Evolutionary conservation across 257 asterid species (phyloP).

Genomic region (Gentiana dahurica): DNA sequence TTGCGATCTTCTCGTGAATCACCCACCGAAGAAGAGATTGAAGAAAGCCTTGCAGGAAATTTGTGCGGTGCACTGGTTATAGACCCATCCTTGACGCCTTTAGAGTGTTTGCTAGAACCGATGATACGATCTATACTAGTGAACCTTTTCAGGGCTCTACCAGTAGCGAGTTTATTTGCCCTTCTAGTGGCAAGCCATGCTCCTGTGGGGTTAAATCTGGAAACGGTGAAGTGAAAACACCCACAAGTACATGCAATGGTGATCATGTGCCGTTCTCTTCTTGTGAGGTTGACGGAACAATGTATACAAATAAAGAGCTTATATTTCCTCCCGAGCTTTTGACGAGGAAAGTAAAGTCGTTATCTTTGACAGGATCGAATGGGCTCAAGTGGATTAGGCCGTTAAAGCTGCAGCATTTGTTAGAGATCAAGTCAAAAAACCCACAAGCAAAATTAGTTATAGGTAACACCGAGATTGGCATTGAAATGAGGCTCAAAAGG

Average conservation of each 20-base stretch:
- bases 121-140: conserved; percentile 56
- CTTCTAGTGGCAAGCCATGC: conserved; percentile 94
- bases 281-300: conserved; percentile 60
- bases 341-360: conserved; percentile 38
- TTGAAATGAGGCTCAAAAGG: conserved; percentile 77
- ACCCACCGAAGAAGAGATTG: conserved; percentile 73
- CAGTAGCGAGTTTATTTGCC: conserved; percentile 58
- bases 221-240: conserved; percentile 18
- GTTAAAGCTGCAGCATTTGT: conserved; percentile 48
- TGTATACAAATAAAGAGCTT: conserved; percentile 68
- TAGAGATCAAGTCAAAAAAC: conserved; percentile 52
- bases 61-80: conserved; percentile 96
- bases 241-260: conserved; percentile 16
- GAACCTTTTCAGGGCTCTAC: conserved; percentile 28
- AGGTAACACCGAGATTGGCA: conserved; percentile 90
- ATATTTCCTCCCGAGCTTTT: conserved; percentile 89
- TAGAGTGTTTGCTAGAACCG: conserved; percentile 68
- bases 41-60: conserved; percentile 94
- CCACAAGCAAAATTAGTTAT: conserved; percentile 67
- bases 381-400: conserved; percentile 88
- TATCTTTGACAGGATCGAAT: conserved; percentile 51
- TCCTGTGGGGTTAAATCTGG: conserved; percentile 47
- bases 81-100: conserved; percentile 95
- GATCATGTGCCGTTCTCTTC: conserved; percentile 43
- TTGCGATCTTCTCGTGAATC: conserved; percentile 59